These are phyloP conservation scores for Nakazawaea ernobii DNA, from an alignment of 805 yeast genomes.

Conservation along the genomic window DNA sequence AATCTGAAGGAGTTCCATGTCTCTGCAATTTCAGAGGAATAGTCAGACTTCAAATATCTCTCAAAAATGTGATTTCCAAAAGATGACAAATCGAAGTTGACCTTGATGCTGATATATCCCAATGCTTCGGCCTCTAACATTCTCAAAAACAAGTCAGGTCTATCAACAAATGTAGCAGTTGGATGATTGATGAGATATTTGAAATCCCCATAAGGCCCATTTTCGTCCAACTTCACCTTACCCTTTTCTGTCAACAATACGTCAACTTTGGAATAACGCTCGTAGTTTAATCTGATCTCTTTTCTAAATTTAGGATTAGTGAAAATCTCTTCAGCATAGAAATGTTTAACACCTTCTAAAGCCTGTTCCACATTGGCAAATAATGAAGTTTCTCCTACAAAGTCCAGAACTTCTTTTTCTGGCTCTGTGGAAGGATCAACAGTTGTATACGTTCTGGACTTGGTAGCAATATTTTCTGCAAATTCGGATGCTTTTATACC, in stretches of 20 bases:
- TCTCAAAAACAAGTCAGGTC: conserved; percentile 79
- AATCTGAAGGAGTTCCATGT: conserved; percentile 81
- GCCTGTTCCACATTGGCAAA: conserved; percentile 59
- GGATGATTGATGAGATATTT: conserved; percentile 84
- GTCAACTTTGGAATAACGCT: conserved; percentile 60
- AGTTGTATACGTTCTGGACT: conserved; percentile 65
- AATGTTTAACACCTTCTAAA: conserved; percentile 64
- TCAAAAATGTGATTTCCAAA: conserved; percentile 44
- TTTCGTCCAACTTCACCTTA: conserved; percentile 65
- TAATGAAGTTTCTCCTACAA: conserved; percentile 30
- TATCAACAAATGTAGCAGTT: conserved; percentile 62
- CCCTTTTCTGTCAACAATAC: conserved; percentile 83
- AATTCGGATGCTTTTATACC: conserved; percentile 78
- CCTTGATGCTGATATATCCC: conserved; percentile 64
- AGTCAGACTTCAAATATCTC: conserved; percentile 64
- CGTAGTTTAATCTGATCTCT: conserved; percentile 58
- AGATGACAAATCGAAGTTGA: conserved; percentile 34
- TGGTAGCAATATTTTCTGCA: conserved; percentile 71
- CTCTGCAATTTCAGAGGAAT: conserved; percentile 65
- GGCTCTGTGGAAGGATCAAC: conserved; percentile 64
- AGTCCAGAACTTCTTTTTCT: conserved; percentile 44
- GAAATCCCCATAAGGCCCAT: conserved; percentile 80
- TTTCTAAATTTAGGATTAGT: conserved; percentile 77
- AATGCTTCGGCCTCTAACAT: conserved; percentile 88
- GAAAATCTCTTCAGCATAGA: conserved; percentile 72